These are phyloP conservation scores for Pestalotiopsis sp. DNA, from an alignment of 2,329 filamentous ascomycete genomes.

Conservation along the genomic window DNA sequence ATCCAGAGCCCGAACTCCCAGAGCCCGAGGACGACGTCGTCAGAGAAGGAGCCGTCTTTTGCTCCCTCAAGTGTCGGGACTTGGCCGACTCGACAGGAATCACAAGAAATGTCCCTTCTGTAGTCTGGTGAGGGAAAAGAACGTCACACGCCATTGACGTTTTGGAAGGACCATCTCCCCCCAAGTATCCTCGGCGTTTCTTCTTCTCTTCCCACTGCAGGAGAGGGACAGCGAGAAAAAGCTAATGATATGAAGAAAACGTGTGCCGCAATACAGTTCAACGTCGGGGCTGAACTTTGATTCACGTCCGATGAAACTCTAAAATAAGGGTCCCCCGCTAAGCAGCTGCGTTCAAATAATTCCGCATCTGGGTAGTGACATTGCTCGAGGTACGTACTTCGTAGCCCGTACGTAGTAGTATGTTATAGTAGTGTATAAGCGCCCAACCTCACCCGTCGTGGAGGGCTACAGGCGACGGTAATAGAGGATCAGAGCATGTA, in stretches of 20 bases:
- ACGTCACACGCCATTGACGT: not conserved
- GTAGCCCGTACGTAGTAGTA: no score
- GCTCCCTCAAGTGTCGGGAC: not conserved
- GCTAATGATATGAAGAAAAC: not conserved
- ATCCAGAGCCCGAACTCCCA: not conserved
- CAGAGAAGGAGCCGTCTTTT: no score
- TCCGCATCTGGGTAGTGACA: no score
- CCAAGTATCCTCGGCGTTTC: not conserved
- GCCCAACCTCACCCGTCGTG: no score
- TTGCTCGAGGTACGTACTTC: no score
- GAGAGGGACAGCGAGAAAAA: not conserved
- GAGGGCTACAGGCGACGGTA: no score
- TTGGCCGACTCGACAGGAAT: not conserved
- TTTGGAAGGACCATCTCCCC: not conserved
- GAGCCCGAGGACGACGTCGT: not conserved
- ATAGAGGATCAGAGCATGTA: no score
- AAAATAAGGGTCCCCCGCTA: not conserved
- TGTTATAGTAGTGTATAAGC: no score
- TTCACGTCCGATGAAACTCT: not conserved
- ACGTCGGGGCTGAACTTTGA: conserved; percentile 5
- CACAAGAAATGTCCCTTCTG: not conserved
- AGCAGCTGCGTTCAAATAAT: no score
- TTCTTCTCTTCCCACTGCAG: not conserved
- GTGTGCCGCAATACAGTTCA: conserved; percentile 1
- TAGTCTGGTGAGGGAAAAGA: not conserved